Percentiles rank a stretch among this genome's conserved stretches.
Conservation (phyloP, 1,284 basidiomycete genomes). For the Sporisorium scitamineum region DNA sequence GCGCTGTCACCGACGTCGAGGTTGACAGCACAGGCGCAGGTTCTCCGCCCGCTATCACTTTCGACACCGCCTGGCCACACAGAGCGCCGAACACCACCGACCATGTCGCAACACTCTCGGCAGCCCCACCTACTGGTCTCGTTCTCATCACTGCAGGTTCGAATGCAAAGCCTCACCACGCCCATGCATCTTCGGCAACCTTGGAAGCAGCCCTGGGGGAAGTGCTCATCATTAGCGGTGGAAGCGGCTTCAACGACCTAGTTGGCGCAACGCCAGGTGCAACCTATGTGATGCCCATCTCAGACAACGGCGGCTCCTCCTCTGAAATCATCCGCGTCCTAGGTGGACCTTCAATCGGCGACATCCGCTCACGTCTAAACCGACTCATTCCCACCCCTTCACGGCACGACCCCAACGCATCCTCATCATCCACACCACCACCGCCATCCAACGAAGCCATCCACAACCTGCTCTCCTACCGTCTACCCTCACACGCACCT, state of each 20-base stretch:
- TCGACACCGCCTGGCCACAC: constrained; percentile 1
- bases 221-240: constrained; percentile 72
- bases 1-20: constrained; percentile 19
- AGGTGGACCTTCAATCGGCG: constrained; percentile 66
- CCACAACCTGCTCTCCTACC: constrained; percentile 81
- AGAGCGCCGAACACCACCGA: neutral
- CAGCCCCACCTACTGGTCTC: neutral
- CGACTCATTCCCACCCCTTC: constrained; percentile 79
- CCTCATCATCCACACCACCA: constrained; percentile 41
- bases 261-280: constrained; percentile 72
- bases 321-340: constrained; percentile 62
- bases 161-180: neutral
- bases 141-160: neutral
- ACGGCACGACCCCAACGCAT: constrained; percentile 71
- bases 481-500: constrained; percentile 78
- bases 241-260: constrained; percentile 73
- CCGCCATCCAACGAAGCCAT: constrained; percentile 72
- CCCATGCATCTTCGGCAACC: neutral
- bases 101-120: neutral
- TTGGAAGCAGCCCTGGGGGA: constrained; percentile 33
- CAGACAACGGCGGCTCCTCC: constrained; percentile 76
- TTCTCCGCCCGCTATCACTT: constrained; percentile 21
- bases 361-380: constrained; percentile 80
- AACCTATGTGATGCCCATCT: constrained; percentile 72
- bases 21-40: constrained; percentile 41